Percentiles rank a stretch among this genome's conserved stretches.
These are phyloP conservation scores for Climacium dendroides DNA, from an alignment of 225 moss, liverwort and hornwort species.

Conservation along the genomic window DNA sequence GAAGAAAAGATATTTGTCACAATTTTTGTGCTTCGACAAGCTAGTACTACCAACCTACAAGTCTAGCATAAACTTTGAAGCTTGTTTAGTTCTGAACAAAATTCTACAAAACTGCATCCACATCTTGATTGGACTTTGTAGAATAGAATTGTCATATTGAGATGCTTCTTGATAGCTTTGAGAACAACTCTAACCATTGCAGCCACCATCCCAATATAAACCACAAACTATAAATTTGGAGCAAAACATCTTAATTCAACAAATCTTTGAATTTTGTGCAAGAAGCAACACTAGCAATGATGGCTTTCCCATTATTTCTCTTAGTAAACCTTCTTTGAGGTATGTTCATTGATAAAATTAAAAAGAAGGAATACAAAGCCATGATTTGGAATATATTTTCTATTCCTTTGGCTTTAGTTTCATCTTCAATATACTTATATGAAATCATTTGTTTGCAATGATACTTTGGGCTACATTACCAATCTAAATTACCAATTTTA, in stretches of 20 bases:
- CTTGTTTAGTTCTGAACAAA: no score
- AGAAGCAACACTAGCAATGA: no score
- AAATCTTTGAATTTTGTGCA: not conserved
- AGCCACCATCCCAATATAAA: not conserved
- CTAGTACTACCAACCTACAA: fast-evolving
- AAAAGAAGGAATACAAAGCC: not conserved
- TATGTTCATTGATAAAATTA: not conserved
- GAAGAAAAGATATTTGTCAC: no score
- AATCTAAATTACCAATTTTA: not conserved
- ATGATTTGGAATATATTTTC: no score
- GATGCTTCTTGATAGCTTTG: fast-evolving
- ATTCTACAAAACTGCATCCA: not conserved
- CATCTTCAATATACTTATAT: no score
- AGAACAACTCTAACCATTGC: fast-evolving
- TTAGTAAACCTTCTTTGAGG: no score
- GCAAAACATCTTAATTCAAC: not conserved
- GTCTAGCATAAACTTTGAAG: not conserved
- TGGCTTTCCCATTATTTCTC: not conserved
- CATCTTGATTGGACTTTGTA: fast-evolving
- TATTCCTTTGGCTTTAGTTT: not conserved
- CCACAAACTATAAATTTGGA: not conserved
- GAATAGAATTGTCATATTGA: not conserved
- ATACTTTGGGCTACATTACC: no score
- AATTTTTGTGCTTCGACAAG: fast-evolving
- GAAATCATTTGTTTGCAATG: not conserved